phyloP scores from a whole-genome alignment of 2,329 filamentous ascomycete genomes.

The Didymella segeticola region DNA sequence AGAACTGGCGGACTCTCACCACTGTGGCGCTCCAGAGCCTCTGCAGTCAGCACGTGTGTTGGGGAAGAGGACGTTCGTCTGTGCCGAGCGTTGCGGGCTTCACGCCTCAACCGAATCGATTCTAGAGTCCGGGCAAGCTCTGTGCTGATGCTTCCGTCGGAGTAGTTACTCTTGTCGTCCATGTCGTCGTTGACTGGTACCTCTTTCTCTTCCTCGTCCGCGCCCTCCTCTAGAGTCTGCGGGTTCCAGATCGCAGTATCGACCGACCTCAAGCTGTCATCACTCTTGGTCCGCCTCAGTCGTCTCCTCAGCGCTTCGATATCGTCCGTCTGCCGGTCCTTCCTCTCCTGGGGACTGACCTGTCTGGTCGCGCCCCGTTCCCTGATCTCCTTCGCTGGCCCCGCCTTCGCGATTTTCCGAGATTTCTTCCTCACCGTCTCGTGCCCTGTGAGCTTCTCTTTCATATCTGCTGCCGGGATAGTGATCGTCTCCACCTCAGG shows the following conservation, averaged over 20 bases:
- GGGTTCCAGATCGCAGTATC: constrained; percentile 18
- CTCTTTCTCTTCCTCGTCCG: not conserved
- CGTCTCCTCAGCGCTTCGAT: not conserved
- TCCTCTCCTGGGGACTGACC: constrained; percentile 1
- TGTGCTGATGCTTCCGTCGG: not conserved
- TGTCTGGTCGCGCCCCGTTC: constrained; percentile 4
- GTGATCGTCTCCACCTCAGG: not conserved
- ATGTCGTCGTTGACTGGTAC: not conserved
- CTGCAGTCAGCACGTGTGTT: not conserved
- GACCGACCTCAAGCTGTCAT: constrained; percentile 18
- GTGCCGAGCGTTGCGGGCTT: not conserved
- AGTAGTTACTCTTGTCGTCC: not conserved
- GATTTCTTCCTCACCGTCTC: not conserved
- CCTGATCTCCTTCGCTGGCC: not conserved
- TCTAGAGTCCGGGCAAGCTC: not conserved
- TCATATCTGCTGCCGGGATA: not conserved
- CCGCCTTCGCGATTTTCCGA: not conserved
- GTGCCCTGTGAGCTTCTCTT: not conserved
- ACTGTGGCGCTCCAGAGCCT: not conserved
- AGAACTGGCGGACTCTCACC: not conserved
- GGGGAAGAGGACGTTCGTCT: not conserved
- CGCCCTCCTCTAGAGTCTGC: not conserved
- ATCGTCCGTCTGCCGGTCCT: not conserved
- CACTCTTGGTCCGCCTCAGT: constrained; percentile 7
- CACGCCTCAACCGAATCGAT: not conserved